Evolutionary conservation across 306 rosid species (phyloP).

Genomic region (Delonix regia): DNA sequence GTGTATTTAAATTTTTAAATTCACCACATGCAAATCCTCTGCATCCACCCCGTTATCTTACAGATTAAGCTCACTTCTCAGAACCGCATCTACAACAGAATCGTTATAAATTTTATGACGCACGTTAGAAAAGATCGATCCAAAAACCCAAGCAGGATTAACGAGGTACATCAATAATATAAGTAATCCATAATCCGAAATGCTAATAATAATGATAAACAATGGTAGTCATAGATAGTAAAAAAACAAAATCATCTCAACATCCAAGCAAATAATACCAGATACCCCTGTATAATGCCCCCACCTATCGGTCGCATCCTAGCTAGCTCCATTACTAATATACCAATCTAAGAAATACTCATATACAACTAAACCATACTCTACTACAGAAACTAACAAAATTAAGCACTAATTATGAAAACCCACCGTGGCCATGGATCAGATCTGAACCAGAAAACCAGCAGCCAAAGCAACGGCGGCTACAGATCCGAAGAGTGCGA

Average conservation of each 20-base stretch:
- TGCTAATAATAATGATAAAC: neutral
- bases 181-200: neutral
- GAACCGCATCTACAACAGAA: neutral
- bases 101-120: neutral
- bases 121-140: neutral
- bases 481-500: constrained; percentile 51
- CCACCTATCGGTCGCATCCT: neutral
- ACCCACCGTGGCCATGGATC: neutral
- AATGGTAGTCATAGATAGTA: neutral
- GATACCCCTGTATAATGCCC: neutral
- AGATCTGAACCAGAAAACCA: constrained; percentile 60
- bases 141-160: neutral
- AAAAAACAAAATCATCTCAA: neutral
- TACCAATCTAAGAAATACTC: neutral
- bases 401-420: constrained; percentile 44
- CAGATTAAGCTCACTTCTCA: neutral
- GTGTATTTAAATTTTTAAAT: too few species aligned
- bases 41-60: too few species aligned
- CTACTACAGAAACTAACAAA: neutral
- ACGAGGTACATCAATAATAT: neutral
- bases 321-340: constrained; percentile 13
- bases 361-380: neutral
- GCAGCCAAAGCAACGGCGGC: constrained; percentile 42
- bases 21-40: too few species aligned
- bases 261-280: neutral